phyloP scores from a whole-genome alignment of 176 grass and related monocot species.

The Rhynchospora breviuscula region DNA sequence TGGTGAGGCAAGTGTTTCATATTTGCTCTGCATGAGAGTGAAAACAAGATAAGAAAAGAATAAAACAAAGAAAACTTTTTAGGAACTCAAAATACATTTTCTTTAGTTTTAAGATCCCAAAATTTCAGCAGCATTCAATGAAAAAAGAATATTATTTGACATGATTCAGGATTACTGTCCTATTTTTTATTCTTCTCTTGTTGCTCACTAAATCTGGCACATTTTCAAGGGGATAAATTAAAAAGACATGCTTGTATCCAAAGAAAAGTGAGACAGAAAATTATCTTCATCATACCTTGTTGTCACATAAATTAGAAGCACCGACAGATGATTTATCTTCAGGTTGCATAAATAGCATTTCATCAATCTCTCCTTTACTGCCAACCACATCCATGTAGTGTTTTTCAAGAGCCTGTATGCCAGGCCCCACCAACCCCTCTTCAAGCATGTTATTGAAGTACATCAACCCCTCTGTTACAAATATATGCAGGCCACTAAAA shows the following conservation, averaged over 20 bases:
- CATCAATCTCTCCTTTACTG: constrained; percentile 57
- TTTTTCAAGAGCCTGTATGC: constrained; percentile 63
- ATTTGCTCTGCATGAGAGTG: constrained; percentile 56
- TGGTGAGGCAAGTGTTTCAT: constrained; percentile 65
- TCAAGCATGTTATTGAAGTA: constrained; percentile 75
- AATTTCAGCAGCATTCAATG: not conserved
- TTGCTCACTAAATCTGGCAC: not conserved
- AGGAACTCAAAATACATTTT: not conserved
- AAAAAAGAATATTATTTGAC: not conserved
- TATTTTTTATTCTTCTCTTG: not conserved
- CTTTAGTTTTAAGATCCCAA: not conserved
- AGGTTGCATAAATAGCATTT: constrained; percentile 54
- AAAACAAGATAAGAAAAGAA: constrained; percentile 9
- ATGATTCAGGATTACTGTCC: not conserved
- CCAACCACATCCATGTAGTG: constrained; percentile 35
- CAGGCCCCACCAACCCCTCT: constrained; percentile 42
- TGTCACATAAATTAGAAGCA: constrained; percentile 33
- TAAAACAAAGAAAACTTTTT: not conserved
- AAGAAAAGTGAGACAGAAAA: constrained; percentile 9
- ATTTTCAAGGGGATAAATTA: not conserved
- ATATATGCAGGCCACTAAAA: constrained; percentile 1
- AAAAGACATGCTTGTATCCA: constrained; percentile 19
- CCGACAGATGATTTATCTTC: constrained; percentile 30
- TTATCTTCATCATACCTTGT: constrained; percentile 39
- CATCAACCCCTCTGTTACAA: constrained; percentile 59